Percentiles rank a stretch among this genome's conserved stretches.
Evolutionary conservation across 192 early-diverging fungal species (phyloP).

Genomic region (Phycomyces blakesleeanus): DNA sequence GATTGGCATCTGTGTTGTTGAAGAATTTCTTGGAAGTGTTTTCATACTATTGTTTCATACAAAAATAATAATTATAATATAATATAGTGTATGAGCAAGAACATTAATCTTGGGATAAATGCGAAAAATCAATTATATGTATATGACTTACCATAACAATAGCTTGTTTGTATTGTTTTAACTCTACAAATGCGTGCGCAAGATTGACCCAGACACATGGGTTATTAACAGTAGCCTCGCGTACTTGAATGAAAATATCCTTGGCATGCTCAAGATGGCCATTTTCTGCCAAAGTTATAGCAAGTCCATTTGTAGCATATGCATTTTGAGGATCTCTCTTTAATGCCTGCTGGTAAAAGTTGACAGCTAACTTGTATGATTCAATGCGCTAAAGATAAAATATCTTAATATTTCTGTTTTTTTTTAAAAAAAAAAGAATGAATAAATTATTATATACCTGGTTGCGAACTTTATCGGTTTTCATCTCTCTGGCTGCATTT

Average conservation of each 20-base stretch:
- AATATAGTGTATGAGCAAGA: slow-evolving; percentile 1
- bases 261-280: slow-evolving; percentile 57
- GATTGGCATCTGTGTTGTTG: slow-evolving; percentile 45
- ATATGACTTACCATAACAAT: slow-evolving; percentile 55
- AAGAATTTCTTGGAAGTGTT: slow-evolving; percentile 53
- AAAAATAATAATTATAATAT: no score
- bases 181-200: slow-evolving; percentile 72
- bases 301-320: slow-evolving; percentile 83
- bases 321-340: slow-evolving; percentile 65
- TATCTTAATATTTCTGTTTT: background rate
- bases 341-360: slow-evolving; percentile 79
- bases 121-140: no score
- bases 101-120: no score
- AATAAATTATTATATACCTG: slow-evolving; percentile 8
- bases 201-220: slow-evolving; percentile 65
- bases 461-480: slow-evolving; percentile 28
- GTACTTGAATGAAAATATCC: slow-evolving; percentile 57
- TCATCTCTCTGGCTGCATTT: slow-evolving; percentile 54
- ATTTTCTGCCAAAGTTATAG: slow-evolving; percentile 76
- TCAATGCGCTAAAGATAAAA: slow-evolving; percentile 30
- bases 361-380: slow-evolving; percentile 65
- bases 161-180: slow-evolving; percentile 71
- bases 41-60: slow-evolving; percentile 73
- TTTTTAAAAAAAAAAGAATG: no score
- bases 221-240: slow-evolving; percentile 39